Conservation (phyloP, 257 asterid species). For the Salvia hispanica region DNA sequence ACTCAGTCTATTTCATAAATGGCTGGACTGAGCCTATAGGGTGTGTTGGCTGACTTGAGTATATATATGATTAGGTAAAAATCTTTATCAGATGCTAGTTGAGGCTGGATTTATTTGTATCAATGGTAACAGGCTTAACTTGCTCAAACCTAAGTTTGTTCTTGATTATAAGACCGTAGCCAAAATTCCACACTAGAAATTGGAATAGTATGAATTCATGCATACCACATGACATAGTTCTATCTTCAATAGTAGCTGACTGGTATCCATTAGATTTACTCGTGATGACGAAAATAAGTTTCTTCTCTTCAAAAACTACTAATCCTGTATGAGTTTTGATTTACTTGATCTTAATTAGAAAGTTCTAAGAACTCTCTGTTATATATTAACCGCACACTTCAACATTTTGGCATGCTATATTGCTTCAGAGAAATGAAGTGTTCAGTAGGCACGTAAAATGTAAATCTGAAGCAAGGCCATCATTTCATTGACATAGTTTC, state of each 20-base stretch:
- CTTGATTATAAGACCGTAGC: background rate
- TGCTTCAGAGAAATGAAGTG: background rate
- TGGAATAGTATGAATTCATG: constrained; percentile 10
- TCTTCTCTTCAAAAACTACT: constrained; percentile 5
- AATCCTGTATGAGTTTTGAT: background rate
- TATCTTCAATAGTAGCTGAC: background rate
- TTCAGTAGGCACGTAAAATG: constrained; percentile 6
- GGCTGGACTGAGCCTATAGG: constrained; percentile 5
- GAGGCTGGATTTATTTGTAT: constrained; percentile 11
- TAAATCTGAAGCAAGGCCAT: constrained; percentile 6
- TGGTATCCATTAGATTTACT: background rate
- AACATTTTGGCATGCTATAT: constrained; percentile 13
- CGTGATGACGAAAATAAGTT: background rate
- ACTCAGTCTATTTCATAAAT: constrained; percentile 5
- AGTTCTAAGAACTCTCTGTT: background rate
- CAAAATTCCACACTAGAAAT: background rate
- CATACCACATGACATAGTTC: background rate
- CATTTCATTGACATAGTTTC: background rate
- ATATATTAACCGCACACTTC: constrained; percentile 14
- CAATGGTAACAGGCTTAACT: constrained; percentile 14
- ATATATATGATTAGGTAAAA: constrained; percentile 10
- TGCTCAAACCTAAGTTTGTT: background rate
- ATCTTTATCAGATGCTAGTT: background rate
- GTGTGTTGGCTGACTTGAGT: constrained; percentile 6
- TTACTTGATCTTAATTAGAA: background rate